These are phyloP conservation scores for Aspergillus bertholletiae DNA, from an alignment of 495 filamentous ascomycete species.

Conservation along the genomic window DNA sequence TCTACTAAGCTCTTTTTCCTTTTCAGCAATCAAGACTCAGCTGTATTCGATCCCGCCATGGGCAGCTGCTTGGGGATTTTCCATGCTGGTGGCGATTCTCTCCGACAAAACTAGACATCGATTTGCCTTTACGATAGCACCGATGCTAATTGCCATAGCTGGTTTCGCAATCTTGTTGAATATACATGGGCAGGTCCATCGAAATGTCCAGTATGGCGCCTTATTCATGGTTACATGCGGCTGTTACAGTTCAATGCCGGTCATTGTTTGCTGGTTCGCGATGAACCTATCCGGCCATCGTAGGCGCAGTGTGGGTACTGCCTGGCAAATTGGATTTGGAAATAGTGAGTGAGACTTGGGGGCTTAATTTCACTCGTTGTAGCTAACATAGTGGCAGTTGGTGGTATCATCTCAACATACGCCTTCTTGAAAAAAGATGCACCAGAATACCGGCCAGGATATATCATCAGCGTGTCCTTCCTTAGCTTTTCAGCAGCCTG, in stretches of 20 bases:
- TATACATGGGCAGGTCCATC: constrained; percentile 48
- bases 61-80: constrained; percentile 69
- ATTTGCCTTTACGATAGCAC: constrained; percentile 68
- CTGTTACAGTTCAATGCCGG: constrained; percentile 61
- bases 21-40: constrained; percentile 71
- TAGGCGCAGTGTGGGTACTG: constrained; percentile 67
- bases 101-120: constrained; percentile 70
- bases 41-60: constrained; percentile 78
- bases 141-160: constrained; percentile 52
- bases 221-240: constrained; percentile 61
- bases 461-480: constrained; percentile 70
- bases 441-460: constrained; percentile 66
- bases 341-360: too few relatives aligned
- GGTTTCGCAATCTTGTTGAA: constrained; percentile 66
- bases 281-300: constrained; percentile 84
- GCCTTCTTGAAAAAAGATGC: constrained; percentile 67
- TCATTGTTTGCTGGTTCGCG: constrained; percentile 84
- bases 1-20: too few relatives aligned
- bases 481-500: constrained; percentile 55
- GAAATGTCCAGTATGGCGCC: constrained; percentile 59
- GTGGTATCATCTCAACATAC: constrained; percentile 82
- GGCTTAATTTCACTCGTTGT: too few relatives aligned
- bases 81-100: constrained; percentile 64
- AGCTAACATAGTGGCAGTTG: constrained; percentile 24
- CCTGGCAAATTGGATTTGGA: constrained; percentile 80